phyloP scores from a whole-genome alignment of 2,329 filamentous ascomycete genomes.

The Basipetospora sp. region DNA sequence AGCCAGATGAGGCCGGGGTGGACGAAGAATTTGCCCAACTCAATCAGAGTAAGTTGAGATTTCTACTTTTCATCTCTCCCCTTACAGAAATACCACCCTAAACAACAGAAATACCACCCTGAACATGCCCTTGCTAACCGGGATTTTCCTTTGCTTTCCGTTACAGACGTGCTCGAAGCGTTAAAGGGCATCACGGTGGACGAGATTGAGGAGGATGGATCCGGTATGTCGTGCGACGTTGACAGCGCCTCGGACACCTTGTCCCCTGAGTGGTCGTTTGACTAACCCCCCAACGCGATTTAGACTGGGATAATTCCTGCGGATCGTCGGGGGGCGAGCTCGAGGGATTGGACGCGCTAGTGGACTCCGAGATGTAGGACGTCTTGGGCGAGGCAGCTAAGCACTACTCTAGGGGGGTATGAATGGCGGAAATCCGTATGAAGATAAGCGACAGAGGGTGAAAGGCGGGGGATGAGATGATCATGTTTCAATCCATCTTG shows the following conservation, averaged over 20 bases:
- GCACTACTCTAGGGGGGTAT: no score
- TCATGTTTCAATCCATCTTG: no score
- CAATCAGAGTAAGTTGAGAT: conserved; percentile 25
- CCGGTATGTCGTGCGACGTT: conserved; percentile 31
- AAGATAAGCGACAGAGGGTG: no score
- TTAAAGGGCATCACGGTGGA: conserved; percentile 42
- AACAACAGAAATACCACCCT: no score
- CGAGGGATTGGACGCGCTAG: conserved; percentile 24
- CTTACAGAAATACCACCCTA: no score
- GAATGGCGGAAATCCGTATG: no score
- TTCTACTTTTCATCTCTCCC: not conserved
- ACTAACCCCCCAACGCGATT: no score
- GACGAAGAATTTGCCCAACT: conserved; percentile 19
- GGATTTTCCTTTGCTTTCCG: not conserved
- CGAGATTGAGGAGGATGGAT: conserved; percentile 43
- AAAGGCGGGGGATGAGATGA: no score
- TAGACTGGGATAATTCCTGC: conserved; percentile 42
- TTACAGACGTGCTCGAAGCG: conserved; percentile 27
- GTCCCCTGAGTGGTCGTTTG: not conserved
- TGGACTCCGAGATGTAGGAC: conserved; percentile 2
- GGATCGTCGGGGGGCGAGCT: conserved; percentile 37
- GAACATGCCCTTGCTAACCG: no score
- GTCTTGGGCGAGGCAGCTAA: not conserved
- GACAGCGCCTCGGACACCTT: not conserved
- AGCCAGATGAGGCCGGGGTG: conserved; percentile 16